Evolutionary conservation across 257 asterid genomes (phyloP), one percentile per base, ranked within the genome.

Genomic region (Nemophila menziesii): DNA sequence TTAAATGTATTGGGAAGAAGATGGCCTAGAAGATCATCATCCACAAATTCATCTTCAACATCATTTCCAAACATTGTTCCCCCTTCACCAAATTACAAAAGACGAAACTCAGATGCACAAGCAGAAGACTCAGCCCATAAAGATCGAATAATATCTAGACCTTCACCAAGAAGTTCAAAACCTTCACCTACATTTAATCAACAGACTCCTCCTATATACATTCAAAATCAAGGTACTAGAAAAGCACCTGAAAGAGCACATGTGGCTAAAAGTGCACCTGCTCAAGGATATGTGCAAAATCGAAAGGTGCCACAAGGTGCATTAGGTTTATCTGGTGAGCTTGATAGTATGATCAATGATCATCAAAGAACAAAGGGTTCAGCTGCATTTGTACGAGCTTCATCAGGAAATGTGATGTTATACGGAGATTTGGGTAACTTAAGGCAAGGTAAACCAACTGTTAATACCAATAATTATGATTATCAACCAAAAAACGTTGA

Each of bases 331-430:
- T 70, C 79, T 5, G 76, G 78, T 4, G 82, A 77, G 49, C 82
- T 77, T 5, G 82, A 77, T 1, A 64, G 54, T 56, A 70, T 77
- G 87, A 70, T 77, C 54, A 29, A 33, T 0, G 82, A 77, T 56
- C 72, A 70, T 22, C 86, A 73, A 62, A 65, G 48, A 17, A 52
- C 79, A 2, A 70, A 64, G 16, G 72, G 68, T 7, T 68, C 68
- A 0, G 65, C 64, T 8, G 33, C 34, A 1, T 46, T 72, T 17
- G 78, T 75, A 24, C 57, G 80, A 43, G 80, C 85, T 3, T 71
- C 85, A 9, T 71, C 80, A 0, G 44, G 81, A 16, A 76, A 76
- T 11, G 78, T 72, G 18, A 72, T 76, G 81, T 13, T 69, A 60
- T 39, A 19, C 12, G 69, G 79, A 2, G 60, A 62, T 62, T 48